Evolutionary conservation across 805 yeast species (phyloP), one percentile per base, ranked within the genome.

Genomic region (Saccharomycopsis sp.): DNA sequence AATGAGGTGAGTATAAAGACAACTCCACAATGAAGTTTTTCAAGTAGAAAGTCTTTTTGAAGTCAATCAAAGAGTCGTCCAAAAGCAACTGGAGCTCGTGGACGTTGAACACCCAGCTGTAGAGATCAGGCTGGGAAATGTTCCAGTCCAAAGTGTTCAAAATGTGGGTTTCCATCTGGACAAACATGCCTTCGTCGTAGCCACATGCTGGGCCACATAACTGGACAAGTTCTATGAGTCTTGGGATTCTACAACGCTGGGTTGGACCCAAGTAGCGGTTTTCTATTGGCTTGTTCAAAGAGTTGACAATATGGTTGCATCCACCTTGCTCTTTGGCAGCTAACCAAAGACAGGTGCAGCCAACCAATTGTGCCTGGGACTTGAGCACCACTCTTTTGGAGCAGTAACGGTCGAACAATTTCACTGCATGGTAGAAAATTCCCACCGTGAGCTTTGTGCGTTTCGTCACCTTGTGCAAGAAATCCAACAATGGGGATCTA

Each of bases 331-430:
- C 77, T 70, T 92, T 92, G 24, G 96, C 84, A 1, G 97, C 90
- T 24, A 92, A 79, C 98, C 98, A 94, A 46, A 92, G 74, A 61
- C 97, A 89, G 2, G 97, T 89, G 62, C 96, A 87, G 37, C 94
- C 90, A 8, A 92, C 92, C 56, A 92, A 77, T 71, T 91, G 97
- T 61, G 89, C 84, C 71, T 91, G 98, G 58, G 87, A 89, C 64
- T 85, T 82, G 63, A 87, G 79, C 0, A 91, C 94, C 3, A 91
- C 83, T 64, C 98, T 78, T 65, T 85, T 86, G 55, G 96, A 87
- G 68, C 96, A 88, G 73, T 94, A 92, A 61, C 97, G 81, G 70
- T 92, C 99, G 59, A 92, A 87, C 55, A 91, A 77, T 65, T 84
- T 84, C 50, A 85, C 81, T 0, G 86, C 83, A 67, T 83, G 75